Evolutionary conservation across 345 rosid genomes (phyloP), one percentile per base, ranked within the genome.

Genomic region (Lepidium sativum): DNA sequence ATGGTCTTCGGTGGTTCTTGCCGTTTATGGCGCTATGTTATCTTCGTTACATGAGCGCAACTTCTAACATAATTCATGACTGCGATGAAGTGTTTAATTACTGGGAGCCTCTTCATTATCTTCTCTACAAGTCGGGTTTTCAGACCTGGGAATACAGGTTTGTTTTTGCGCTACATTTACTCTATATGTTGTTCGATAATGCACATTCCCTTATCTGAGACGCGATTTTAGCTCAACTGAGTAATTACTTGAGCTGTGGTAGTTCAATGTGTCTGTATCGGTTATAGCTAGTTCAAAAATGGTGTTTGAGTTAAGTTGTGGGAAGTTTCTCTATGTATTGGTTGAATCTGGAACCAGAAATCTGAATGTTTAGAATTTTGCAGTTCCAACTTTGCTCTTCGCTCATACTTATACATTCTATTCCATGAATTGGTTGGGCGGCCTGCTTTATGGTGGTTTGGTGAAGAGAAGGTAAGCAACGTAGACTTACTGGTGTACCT

Each of bases 121-220:
- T 94, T 41, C 96, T 94, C 49, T 94, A 88, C 75, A 81, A 81
- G 60, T 84, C 99, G 1, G 99, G 97, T 1, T 94, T 94, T 49
- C 99, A 94, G 68, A 94, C 97, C 9, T 94, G 97, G 97, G 99
- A 90, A 65, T 94, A 94, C 77, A 87, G 99, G 99, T 87, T 59
- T 12, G 4, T 12, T 31, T 40, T 62, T 53, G 12, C 45, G 2
- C 20, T 59, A 48, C 33, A 32, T 39, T 37, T 54, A 15, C 27
- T 52, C 10, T 54, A 25, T 23, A 23, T 23, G 3, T 23, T 54
- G 5, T 32, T 33, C 1, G 9, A 48, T 32, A 48, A 40, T 43
- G 2, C 15, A 4, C 49, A 20, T 40, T 42, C 17, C 8, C 38
- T 53, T 17, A 16, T 9, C 52, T 5, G 12, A 43, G 61, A 42